Percentiles rank a stretch among this genome's conserved stretches.
These are phyloP conservation scores for Acephala macrosclerotiorum DNA, from an alignment of 2,329 filamentous ascomycete species.

Conservation along the genomic window DNA sequence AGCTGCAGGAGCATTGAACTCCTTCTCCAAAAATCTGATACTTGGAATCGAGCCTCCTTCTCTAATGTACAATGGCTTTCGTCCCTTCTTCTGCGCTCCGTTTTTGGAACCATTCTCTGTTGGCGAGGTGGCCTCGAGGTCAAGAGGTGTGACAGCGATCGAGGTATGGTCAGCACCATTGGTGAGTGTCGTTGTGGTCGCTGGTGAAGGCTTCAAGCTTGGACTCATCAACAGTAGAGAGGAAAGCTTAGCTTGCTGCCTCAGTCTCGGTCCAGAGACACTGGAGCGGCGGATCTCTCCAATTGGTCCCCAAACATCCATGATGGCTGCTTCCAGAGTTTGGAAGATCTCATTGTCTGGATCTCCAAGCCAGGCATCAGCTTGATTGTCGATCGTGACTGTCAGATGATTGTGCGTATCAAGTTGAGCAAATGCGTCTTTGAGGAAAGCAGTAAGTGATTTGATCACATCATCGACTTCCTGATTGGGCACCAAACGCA, in stretches of 20 bases:
- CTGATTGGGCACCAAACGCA: constrained; percentile 93
- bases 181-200: constrained; percentile 59
- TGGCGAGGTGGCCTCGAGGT: constrained; percentile 28
- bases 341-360: constrained; percentile 90
- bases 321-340: constrained; percentile 84
- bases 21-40: constrained; percentile 93
- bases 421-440: constrained; percentile 74
- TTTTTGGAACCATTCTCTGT: constrained; percentile 6
- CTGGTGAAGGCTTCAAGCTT: constrained; percentile 50
- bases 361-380: constrained; percentile 95
- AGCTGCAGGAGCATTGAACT: constrained; percentile 88
- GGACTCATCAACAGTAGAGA: constrained; percentile 34
- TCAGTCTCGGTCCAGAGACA: constrained; percentile 48
- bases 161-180: constrained; percentile 49
- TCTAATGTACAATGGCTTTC: constrained; percentile 87
- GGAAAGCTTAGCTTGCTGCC: constrained; percentile 31
- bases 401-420: constrained; percentile 82
- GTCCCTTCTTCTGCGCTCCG: constrained; percentile 35
- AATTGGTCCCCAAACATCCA: constrained; percentile 81
- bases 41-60: constrained; percentile 96
- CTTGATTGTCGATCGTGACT: constrained; percentile 88
- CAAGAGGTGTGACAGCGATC: constrained; percentile 36
- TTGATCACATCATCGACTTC: constrained; percentile 80
- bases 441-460: constrained; percentile 71
- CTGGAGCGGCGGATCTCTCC: constrained; percentile 44